phyloP scores from a whole-genome alignment of 352 stramenopile genomes.

The Phytopythium helicoides region DNA sequence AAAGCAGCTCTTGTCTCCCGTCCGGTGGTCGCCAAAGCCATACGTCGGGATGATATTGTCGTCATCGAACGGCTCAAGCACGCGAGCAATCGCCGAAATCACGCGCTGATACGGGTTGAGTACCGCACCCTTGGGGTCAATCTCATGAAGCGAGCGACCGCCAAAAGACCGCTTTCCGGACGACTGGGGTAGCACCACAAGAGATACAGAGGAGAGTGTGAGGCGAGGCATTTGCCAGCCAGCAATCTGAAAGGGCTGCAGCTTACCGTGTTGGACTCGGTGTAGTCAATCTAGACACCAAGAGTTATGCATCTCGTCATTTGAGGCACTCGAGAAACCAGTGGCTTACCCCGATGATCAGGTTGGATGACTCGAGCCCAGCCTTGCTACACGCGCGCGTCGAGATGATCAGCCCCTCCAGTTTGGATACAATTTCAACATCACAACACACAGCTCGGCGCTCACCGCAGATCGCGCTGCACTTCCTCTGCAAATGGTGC shows the following conservation, averaged over 20 bases:
- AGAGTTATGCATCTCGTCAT: background rate
- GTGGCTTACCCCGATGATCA: constrained; percentile 48
- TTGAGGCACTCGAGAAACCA: background rate
- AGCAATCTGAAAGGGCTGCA: background rate
- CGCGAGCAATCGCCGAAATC: constrained; percentile 58
- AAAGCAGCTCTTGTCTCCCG: constrained; percentile 48
- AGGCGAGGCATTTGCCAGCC: background rate
- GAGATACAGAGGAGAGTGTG: background rate
- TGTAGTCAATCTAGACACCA: constrained; percentile 27
- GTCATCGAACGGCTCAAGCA: constrained; percentile 75
- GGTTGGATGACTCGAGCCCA: constrained; percentile 62
- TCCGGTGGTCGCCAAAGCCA: constrained; percentile 63
- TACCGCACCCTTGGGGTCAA: constrained; percentile 37
- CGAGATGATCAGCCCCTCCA: background rate
- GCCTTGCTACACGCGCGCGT: constrained; percentile 25
- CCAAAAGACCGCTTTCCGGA: constrained; percentile 63
- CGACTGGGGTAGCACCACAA: constrained; percentile 25
- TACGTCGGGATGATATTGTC: constrained; percentile 77
- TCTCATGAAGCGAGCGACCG: constrained; percentile 54
- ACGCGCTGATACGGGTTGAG: constrained; percentile 67
- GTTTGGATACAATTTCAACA: constrained; percentile 1
- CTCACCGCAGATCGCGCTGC: constrained; percentile 36
- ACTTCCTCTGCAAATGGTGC: constrained; percentile 39
- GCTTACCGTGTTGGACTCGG: constrained; percentile 37
- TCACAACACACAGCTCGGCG: too few relatives aligned